These are phyloP conservation scores for Lecanicillium sp. DNA, from an alignment of 2,329 filamentous ascomycete genomes.

Conservation along the genomic window DNA sequence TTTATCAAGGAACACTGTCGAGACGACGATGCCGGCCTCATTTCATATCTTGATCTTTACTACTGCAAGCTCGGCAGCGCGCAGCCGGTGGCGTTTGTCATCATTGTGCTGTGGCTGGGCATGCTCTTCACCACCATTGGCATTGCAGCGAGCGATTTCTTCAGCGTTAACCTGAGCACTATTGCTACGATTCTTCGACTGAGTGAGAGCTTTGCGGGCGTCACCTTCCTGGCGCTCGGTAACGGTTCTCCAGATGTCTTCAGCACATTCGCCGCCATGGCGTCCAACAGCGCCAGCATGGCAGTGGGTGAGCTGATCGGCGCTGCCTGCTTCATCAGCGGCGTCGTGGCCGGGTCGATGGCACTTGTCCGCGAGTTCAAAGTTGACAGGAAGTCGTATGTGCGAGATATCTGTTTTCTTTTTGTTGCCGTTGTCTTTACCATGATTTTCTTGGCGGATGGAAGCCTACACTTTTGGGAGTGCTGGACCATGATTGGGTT, in stretches of 20 bases:
- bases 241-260: constrained; percentile 98
- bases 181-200: constrained; percentile 84
- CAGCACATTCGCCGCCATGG: constrained; percentile 97
- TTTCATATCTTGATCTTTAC: constrained; percentile 85
- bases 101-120: constrained; percentile 77
- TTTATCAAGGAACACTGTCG: constrained; percentile 78
- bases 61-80: constrained; percentile 70
- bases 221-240: constrained; percentile 93
- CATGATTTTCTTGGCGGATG: constrained; percentile 81
- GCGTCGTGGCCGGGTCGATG: constrained; percentile 96
- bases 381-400: constrained; percentile 82
- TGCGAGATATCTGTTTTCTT: constrained; percentile 90
- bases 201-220: constrained; percentile 92
- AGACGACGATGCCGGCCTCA: constrained; percentile 82
- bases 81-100: constrained; percentile 69
- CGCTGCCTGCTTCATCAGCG: constrained; percentile 91
- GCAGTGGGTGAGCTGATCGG: constrained; percentile 93
- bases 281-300: constrained; percentile 92
- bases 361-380: constrained; percentile 91
- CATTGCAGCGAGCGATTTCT: constrained; percentile 96
- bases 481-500: constrained; percentile 85
- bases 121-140: constrained; percentile 94
- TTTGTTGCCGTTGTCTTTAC: constrained; percentile 80
- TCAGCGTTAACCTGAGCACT: constrained; percentile 93
- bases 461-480: constrained; percentile 80